Evolutionary conservation across 1,284 basidiomycete genomes (phyloP), one percentile per base, ranked within the genome.

Genomic region (Irpex sp.): DNA sequence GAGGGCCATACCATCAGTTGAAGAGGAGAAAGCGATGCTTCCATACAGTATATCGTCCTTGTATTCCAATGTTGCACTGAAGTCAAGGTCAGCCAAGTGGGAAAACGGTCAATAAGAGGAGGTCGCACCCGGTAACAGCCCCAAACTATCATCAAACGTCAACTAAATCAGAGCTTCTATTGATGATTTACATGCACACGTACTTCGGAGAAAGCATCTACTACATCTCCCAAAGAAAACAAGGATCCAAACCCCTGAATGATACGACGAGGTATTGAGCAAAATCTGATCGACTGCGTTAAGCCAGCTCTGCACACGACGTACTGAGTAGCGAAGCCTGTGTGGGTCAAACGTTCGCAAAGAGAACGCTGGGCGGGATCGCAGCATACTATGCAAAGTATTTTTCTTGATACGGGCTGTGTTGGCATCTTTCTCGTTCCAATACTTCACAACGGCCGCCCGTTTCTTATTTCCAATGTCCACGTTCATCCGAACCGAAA

Each of bases 361-460:
- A 2, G 15, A 6, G 21, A 62, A 62, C 15, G 57, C 17, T 6
- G 57, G 57, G 31, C 38, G 38, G 3, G 15, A 6, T 9, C 15
- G 49, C 34, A 62, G 31, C 6, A 9, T 38, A 13, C n/a, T 11
- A 40, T 58, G 56, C 3, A 62, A 13, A 9, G 8, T n/a, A 11
- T 37, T 37, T 6, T 21, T 6, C 9, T 36, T 31, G 3, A 19
- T 26, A 4, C 40, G 26, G 17, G 61, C 61, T 19, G 5, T 9
- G 15, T 54, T 17, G 13, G 61, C 61, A 37, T 52, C 19, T n/a
- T 51, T 15, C 6, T 49, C 47, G 26, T 60, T 19, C 62, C 62
- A 64, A 21, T 64, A 64, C 38, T 64, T 21, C 26, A 64, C 54
- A 8, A 58, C 55, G 11, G 8, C 40, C 40, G 11, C 8, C 15